phyloP scores from a whole-genome alignment of 257 asterid species.

The Gentiana dahurica region DNA sequence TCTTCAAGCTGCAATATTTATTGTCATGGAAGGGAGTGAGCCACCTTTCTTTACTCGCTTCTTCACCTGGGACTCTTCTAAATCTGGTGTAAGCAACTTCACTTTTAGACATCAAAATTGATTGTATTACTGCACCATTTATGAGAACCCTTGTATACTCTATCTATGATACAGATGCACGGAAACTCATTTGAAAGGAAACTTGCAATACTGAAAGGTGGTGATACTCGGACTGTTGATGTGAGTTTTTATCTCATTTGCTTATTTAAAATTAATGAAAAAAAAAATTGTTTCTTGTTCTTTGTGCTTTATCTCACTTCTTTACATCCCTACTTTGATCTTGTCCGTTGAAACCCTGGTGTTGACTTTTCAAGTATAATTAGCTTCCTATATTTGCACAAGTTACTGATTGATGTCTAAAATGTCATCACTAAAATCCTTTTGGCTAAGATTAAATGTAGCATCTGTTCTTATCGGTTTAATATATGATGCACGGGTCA shows the following conservation, averaged over 20 bases:
- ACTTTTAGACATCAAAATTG: not conserved
- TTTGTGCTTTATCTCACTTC: too few relatives aligned
- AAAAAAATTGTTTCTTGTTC: too few relatives aligned
- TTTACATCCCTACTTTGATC: too few relatives aligned
- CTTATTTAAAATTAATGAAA: too few relatives aligned
- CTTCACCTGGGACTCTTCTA: constrained; percentile 72
- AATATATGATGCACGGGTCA: too few relatives aligned
- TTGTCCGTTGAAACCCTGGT: too few relatives aligned
- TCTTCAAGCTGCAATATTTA: constrained; percentile 25
- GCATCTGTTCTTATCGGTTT: too few relatives aligned
- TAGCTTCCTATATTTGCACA: not conserved
- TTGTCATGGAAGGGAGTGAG: constrained; percentile 63
- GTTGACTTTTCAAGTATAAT: not conserved
- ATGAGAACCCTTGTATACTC: too few relatives aligned
- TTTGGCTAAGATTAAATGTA: too few relatives aligned
- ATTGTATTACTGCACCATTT: too few relatives aligned
- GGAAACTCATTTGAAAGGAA: constrained; percentile 84
- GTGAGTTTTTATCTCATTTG: constrained; percentile 11
- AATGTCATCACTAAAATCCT: too few relatives aligned
- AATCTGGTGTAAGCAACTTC: constrained; percentile 41
- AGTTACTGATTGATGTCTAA: too few relatives aligned
- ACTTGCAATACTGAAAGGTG: constrained; percentile 53
- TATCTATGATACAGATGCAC: constrained; percentile 38
- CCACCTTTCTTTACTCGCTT: constrained; percentile 71
- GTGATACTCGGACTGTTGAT: constrained; percentile 19